Evolutionary conservation across 2,329 filamentous ascomycete species (phyloP).

Genomic region (Kalaharituber pfeilii): DNA sequence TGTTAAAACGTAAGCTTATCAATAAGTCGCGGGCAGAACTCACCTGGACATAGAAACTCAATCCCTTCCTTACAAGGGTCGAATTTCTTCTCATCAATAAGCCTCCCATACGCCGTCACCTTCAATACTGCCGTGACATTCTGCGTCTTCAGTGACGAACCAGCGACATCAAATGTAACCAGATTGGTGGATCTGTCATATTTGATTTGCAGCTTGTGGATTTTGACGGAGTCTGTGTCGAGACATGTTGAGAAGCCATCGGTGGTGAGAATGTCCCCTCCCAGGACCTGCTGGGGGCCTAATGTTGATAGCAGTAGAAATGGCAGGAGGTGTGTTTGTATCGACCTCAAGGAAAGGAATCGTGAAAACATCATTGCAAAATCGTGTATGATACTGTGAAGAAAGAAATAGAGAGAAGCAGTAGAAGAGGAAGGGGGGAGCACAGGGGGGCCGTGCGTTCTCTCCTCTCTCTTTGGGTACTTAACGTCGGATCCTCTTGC

Average conservation of each 20-base stretch:
- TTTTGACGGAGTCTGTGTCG: slow-evolving; percentile 39
- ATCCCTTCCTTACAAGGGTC: slow-evolving; percentile 62
- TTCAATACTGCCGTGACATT: slow-evolving; percentile 63
- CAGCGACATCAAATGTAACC: slow-evolving; percentile 66
- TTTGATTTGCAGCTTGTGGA: slow-evolving; percentile 56
- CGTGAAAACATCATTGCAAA: background rate
- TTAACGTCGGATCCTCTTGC: background rate
- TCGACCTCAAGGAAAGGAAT: background rate
- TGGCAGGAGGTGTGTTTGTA: background rate
- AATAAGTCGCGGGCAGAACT: too few relatives aligned
- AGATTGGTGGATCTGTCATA: slow-evolving; percentile 60
- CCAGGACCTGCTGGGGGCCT: slow-evolving; percentile 33
- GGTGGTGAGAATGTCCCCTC: slow-evolving; percentile 58
- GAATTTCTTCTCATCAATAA: slow-evolving; percentile 63
- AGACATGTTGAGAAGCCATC: slow-evolving; percentile 62
- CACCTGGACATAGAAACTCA: slow-evolving; percentile 63
- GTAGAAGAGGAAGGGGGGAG: background rate
- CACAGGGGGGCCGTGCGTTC: background rate
- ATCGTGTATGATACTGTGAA: background rate
- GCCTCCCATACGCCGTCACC: slow-evolving; percentile 67
- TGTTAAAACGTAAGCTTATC: too few relatives aligned
- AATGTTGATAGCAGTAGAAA: background rate
- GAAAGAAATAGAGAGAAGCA: background rate
- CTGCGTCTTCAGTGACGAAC: slow-evolving; percentile 53
- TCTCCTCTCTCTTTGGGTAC: background rate